These are phyloP conservation scores for Colletotrichum sojae DNA, from an alignment of 2,329 filamentous ascomycete genomes.

Conservation along the genomic window DNA sequence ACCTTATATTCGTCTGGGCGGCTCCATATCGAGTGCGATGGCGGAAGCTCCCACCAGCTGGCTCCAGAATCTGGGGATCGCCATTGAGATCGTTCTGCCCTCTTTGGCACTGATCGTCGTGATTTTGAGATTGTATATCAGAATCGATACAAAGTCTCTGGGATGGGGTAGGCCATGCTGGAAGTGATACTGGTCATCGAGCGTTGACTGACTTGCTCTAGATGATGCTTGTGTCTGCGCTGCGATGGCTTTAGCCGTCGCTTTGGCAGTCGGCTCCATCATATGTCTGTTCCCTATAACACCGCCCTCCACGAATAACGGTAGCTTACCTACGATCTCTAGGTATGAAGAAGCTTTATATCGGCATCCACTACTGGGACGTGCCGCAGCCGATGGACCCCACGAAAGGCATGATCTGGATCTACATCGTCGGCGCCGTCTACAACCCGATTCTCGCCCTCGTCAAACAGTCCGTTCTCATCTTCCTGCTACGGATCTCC, in stretches of 20 bases:
- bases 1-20: no score
- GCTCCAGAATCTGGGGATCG: slow-evolving; percentile 12
- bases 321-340: background rate
- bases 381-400: slow-evolving; percentile 1
- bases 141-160: slow-evolving; percentile 7
- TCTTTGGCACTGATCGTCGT: slow-evolving; percentile 5
- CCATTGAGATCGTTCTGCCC: slow-evolving; percentile 12
- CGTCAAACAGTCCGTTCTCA: slow-evolving; percentile 52
- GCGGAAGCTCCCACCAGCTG: slow-evolving; percentile 1
- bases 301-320: no score
- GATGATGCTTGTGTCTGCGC: slow-evolving; percentile 17
- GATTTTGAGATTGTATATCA: slow-evolving; percentile 2
- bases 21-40: background rate
- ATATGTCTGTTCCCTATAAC: background rate
- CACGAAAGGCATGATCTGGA: slow-evolving; percentile 44
- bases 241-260: slow-evolving; percentile 4
- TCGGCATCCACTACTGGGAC: slow-evolving; percentile 16
- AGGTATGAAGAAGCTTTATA: slow-evolving; percentile 15
- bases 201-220: background rate
- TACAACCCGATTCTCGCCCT: slow-evolving; percentile 53
- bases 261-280: slow-evolving; percentile 2
- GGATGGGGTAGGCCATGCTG: slow-evolving; percentile 2
- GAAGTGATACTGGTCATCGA: no score
- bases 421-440: slow-evolving; percentile 49
- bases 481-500: slow-evolving; percentile 51